Percentiles rank a stretch among this genome's conserved stretches.
Evolutionary conservation across 2,329 filamentous ascomycete species (phyloP).

Genomic region (Sclerotinia spermophila): DNA sequence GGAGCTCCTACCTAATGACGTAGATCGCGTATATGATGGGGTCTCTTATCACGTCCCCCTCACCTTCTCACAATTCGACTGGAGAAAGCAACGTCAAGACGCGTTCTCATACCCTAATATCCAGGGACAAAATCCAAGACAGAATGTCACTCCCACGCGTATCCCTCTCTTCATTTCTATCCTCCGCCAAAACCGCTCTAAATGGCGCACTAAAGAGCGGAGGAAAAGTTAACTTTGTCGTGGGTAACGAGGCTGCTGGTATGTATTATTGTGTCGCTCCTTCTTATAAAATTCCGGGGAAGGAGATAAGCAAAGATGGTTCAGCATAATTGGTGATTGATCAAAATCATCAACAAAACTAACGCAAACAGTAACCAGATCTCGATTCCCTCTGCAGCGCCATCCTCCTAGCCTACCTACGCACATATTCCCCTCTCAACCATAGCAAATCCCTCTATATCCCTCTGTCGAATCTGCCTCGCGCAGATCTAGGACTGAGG

Average conservation of each 20-base stretch:
- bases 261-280: constrained; percentile 27
- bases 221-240: constrained; percentile 55
- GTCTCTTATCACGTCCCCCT: neutral
- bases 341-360: neutral
- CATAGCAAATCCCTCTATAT: constrained; percentile 53
- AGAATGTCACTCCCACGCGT: constrained; percentile 34
- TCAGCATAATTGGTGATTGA: neutral
- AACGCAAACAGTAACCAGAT: constrained; percentile 47
- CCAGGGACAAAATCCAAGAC: neutral
- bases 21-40: neutral
- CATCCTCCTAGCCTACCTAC: constrained; percentile 70
- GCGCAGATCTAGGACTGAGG: constrained; percentile 65
- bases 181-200: constrained; percentile 48
- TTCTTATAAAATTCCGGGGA: neutral
- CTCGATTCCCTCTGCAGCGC: constrained; percentile 77
- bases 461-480: constrained; percentile 68
- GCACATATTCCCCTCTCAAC: constrained; percentile 50
- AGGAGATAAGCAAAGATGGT: neutral
- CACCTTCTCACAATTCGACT: neutral
- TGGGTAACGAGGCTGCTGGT: constrained; percentile 68
- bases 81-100: neutral
- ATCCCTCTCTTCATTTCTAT: constrained; percentile 51
- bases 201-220: constrained; percentile 43
- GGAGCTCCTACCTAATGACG: neutral
- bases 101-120: neutral